Conservation (phyloP, 257 asterid genomes). For the Ehretia macrophylla region DNA sequence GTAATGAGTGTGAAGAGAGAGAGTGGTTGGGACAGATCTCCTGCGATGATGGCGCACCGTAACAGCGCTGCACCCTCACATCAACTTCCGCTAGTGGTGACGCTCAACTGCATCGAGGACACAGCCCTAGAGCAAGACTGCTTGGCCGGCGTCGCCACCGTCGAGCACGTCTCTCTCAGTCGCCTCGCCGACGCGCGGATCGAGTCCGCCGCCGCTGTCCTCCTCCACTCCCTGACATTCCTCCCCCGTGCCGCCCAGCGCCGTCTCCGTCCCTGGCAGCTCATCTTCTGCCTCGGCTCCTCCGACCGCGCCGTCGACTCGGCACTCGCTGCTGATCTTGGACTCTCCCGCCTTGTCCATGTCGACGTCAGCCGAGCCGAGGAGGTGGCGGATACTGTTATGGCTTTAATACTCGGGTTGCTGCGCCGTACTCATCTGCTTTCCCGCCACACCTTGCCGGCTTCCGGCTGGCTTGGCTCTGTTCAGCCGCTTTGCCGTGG, state of each 20-base stretch:
- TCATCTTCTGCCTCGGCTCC: constrained; percentile 91
- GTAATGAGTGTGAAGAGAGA: constrained; percentile 15
- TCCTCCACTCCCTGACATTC: constrained; percentile 88
- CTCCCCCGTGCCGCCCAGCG: constrained; percentile 99
- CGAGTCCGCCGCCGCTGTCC: constrained; percentile 84
- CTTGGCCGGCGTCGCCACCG: constrained; percentile 63
- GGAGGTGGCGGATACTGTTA: constrained; percentile 98
- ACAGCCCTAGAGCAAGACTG: constrained; percentile 68
- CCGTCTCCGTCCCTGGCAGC: constrained; percentile 92
- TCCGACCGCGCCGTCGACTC: constrained; percentile 85
- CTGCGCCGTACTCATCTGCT: constrained; percentile 93
- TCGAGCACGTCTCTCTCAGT: constrained; percentile 89
- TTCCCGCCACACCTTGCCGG: constrained; percentile 79
- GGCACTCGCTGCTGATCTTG: constrained; percentile 80
- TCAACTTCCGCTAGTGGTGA: constrained; percentile 57
- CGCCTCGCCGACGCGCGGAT: constrained; percentile 81
- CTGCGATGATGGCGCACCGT: constrained; percentile 46
- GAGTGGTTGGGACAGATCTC: constrained; percentile 31
- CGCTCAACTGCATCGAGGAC: constrained; percentile 94
- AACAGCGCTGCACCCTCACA: constrained; percentile 19
- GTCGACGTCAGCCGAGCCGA: constrained; percentile 92
- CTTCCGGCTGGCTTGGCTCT: constrained; percentile 98
- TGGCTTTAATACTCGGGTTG: constrained; percentile 88
- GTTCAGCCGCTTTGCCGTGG: constrained; percentile 99
- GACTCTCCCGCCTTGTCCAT: constrained; percentile 68